These are phyloP conservation scores for Metrosideros polymorpha DNA, from an alignment of 441 rosid genomes.

Conservation along the genomic window DNA sequence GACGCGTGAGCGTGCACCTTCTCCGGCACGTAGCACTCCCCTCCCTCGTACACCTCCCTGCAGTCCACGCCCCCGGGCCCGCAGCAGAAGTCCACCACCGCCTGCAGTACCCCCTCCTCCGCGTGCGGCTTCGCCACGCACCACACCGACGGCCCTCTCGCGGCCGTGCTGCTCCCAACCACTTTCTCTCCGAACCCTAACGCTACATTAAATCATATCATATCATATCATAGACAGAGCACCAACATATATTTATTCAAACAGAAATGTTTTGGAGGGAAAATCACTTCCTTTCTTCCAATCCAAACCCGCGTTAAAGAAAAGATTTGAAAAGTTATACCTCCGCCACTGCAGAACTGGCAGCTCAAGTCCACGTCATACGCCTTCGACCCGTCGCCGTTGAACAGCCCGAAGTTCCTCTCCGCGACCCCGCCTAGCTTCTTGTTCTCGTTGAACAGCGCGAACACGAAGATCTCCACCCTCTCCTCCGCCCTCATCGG, in stretches of 20 bases:
- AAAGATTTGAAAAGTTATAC: neutral
- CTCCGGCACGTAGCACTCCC: constrained; percentile 35
- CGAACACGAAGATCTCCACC: constrained; percentile 36
- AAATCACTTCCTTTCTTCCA: neutral
- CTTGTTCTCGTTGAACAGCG: constrained; percentile 63
- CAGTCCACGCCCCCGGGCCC: constrained; percentile 69
- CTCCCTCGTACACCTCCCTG: constrained; percentile 41
- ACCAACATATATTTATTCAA: neutral
- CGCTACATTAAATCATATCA: neutral
- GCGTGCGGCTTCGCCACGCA: constrained; percentile 70
- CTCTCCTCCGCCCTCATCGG: constrained; percentile 42
- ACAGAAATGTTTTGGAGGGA: no score
- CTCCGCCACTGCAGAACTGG: constrained; percentile 37
- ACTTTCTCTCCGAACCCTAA: constrained; percentile 26
- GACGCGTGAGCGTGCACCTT: constrained; percentile 64
- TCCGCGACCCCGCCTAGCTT: constrained; percentile 37
- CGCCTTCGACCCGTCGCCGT: constrained; percentile 48
- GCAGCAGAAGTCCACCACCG: constrained; percentile 51
- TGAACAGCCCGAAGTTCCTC: constrained; percentile 54
- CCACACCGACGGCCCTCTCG: constrained; percentile 57
- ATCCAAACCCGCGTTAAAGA: neutral
- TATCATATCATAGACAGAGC: neutral
- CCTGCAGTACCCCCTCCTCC: constrained; percentile 45
- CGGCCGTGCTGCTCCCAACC: neutral
- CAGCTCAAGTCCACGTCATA: constrained; percentile 56